phyloP scores from a whole-genome alignment of 129 eudicot species.

The Chrysanthemum seticuspe region DNA sequence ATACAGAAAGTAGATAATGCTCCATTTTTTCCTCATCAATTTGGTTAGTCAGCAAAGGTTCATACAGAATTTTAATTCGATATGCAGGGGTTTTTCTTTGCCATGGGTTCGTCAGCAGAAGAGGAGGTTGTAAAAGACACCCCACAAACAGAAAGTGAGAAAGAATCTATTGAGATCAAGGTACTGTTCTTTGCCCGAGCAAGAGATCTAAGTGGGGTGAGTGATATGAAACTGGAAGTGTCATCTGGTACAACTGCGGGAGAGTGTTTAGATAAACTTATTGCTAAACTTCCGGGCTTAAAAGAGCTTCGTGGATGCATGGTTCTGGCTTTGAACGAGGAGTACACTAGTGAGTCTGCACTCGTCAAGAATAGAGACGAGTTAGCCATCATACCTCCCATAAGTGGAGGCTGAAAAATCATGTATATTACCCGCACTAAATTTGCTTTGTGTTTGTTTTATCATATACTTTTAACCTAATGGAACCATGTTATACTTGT shows the following conservation, averaged over 20 bases:
- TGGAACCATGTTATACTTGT: neutral
- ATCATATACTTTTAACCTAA: neutral
- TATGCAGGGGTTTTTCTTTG: neutral
- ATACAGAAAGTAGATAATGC: no score
- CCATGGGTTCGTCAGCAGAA: conserved; percentile 1
- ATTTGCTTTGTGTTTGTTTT: neutral
- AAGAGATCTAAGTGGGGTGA: conserved; percentile 74
- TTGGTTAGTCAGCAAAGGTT: no score
- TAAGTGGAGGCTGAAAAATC: conserved; percentile 68
- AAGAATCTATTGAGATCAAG: conserved; percentile 42
- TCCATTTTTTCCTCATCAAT: no score
- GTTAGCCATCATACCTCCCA: conserved; percentile 96
- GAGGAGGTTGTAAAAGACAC: conserved; percentile 12
- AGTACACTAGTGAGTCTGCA: conserved; percentile 64
- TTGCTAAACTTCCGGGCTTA: conserved; percentile 55
- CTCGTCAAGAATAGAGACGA: conserved; percentile 76
- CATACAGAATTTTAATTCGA: neutral
- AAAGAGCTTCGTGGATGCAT: conserved; percentile 82
- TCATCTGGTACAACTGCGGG: conserved; percentile 63
- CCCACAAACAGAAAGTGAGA: conserved; percentile 16
- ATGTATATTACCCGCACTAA: neutral
- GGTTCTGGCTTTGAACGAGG: conserved; percentile 92
- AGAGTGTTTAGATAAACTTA: conserved; percentile 61
- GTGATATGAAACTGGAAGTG: conserved; percentile 61
- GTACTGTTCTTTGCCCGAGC: conserved; percentile 84